A percentile compares a stretch with the other conserved stretches of the same genome.
Evolutionary conservation across 73 alveolate genomes (phyloP).

Genomic region (Loxodes magnus): DNA sequence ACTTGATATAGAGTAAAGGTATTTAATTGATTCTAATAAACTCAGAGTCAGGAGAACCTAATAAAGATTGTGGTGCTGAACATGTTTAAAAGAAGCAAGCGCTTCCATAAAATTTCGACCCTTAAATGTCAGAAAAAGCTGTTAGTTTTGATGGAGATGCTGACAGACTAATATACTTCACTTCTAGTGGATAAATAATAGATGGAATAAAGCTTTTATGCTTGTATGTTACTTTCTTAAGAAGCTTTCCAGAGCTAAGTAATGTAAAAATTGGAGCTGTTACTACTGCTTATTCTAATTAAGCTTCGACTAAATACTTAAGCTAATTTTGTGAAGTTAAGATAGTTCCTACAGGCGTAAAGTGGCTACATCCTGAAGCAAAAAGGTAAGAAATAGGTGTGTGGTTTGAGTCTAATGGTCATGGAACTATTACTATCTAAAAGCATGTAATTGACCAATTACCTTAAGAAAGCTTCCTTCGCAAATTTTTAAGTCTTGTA

Average conservation of each 20-base stretch:
- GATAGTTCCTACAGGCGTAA: constrained; percentile 84
- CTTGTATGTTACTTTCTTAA: constrained; percentile 48
- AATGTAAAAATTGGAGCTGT: constrained; percentile 18
- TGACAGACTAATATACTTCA: constrained; percentile 77
- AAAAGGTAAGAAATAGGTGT: constrained; percentile 78
- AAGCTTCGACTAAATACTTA: constrained; percentile 62
- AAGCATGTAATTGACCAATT: constrained; percentile 8
- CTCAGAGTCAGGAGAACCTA: constrained; percentile 29
- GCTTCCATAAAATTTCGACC: constrained; percentile 50
- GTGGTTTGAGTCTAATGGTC: constrained; percentile 94
- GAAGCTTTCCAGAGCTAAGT: constrained; percentile 21
- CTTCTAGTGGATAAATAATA: constrained; percentile 34
- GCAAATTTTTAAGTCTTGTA: too few species aligned
- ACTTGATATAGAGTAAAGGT: neutral
- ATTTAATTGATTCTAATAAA: neutral
- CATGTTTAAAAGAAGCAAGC: constrained; percentile 59
- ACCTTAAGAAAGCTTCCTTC: too few species aligned
- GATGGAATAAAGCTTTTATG: constrained; percentile 76
- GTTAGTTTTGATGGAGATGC: constrained; percentile 88
- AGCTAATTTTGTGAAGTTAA: constrained; percentile 34
- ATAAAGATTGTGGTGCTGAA: constrained; percentile 85
- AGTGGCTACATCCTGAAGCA: constrained; percentile 74
- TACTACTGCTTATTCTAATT: constrained; percentile 80
- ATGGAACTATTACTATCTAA: constrained; percentile 74
- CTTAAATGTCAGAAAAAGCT: constrained; percentile 37